These are phyloP conservation scores for Colletotrichum aenigma DNA, from an alignment of 2,329 filamentous ascomycete species.

Conservation along the genomic window DNA sequence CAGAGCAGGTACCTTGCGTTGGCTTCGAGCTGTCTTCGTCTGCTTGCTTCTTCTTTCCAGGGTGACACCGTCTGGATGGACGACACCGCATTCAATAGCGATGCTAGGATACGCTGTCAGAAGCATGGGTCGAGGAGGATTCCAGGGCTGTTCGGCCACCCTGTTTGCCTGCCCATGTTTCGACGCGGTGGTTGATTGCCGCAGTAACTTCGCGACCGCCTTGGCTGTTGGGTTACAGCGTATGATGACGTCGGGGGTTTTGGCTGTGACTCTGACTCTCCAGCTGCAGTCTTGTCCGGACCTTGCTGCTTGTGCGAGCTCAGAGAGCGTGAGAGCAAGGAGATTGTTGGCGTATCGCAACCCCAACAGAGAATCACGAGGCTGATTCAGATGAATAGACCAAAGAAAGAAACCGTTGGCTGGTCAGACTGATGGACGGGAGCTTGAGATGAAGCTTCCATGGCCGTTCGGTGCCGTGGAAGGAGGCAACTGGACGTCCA, in stretches of 20 bases:
- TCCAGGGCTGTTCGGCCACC: background rate
- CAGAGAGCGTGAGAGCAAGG: background rate
- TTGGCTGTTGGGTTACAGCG: background rate
- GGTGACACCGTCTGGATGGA: background rate
- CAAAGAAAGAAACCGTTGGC: background rate
- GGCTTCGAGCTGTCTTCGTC: background rate
- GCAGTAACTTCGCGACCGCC: background rate
- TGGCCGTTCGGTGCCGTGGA: background rate
- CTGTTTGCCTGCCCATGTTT: background rate
- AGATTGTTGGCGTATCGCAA: background rate
- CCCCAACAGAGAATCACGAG: background rate
- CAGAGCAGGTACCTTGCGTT: background rate
- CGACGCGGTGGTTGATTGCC: background rate
- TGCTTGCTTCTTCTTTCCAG: background rate
- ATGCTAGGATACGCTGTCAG: background rate
- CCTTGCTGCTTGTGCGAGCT: background rate
- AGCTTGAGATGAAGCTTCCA: background rate
- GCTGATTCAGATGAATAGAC: background rate
- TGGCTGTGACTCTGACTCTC: background rate
- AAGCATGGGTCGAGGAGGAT: background rate
- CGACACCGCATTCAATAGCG: background rate
- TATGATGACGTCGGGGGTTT: constrained; percentile 14
- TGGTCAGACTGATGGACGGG: background rate
- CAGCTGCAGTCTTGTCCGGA: background rate
- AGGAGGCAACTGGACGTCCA: background rate